phyloP scores from a whole-genome alignment of 768 basidiomycete genomes.

The Phylloporus sp. region DNA sequence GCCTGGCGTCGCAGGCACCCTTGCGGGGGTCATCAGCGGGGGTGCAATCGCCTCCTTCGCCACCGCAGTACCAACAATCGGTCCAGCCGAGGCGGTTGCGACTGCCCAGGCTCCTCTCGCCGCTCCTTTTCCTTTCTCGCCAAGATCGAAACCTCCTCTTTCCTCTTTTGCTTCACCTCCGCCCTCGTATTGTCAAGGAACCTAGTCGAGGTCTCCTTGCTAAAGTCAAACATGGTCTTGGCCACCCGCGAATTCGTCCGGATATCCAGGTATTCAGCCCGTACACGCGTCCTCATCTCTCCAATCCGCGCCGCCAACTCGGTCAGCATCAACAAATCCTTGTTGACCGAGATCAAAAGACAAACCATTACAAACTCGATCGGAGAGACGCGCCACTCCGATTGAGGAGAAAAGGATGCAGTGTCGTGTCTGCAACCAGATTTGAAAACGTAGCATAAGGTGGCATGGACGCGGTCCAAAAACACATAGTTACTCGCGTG shows the following conservation, averaged over 20 bases:
- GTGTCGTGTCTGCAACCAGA: constrained; percentile 39
- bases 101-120: constrained; percentile 4
- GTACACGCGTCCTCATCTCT: constrained; percentile 53
- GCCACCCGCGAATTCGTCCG: constrained; percentile 58
- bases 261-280: constrained; percentile 57
- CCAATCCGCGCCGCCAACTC: constrained; percentile 45
- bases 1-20: not conserved
- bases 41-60: constrained; percentile 19
- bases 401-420: constrained; percentile 37
- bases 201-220: constrained; percentile 26
- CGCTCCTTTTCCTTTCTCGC: constrained; percentile 16
- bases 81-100: constrained; percentile 15
- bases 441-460: constrained; percentile 46
- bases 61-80: constrained; percentile 14
- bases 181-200: not conserved
- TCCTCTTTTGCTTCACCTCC: constrained; percentile 26
- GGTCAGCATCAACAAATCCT: constrained; percentile 32
- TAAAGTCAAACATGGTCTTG: constrained; percentile 52
- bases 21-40: constrained; percentile 6
- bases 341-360: constrained; percentile 51
- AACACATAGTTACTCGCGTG: constrained; percentile 33
- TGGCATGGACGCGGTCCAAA: constrained; percentile 32
- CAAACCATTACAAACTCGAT: constrained; percentile 62
- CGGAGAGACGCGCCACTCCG: constrained; percentile 54
- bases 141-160: constrained; percentile 7